Base-by-base conservation (phyloP, 208 protist genomes). In the Trypanosomatidae sp. region DNA sequence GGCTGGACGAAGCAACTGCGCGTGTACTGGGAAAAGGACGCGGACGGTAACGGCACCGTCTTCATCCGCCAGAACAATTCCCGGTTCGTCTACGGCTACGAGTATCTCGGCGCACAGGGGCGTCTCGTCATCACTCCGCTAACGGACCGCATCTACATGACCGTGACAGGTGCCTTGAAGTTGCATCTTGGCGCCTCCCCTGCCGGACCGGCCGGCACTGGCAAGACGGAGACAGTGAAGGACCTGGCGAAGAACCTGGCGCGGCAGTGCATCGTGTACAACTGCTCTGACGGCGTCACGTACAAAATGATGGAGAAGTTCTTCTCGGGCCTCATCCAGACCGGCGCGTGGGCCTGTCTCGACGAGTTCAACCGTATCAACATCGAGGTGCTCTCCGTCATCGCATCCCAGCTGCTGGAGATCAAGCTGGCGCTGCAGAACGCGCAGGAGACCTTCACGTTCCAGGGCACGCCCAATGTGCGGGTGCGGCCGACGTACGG, bases 311-410 rank as follows among this genome's bases (percentile, higher is more conserved):
- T 99, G 98, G 97, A 98, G 75, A 98, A 99, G 86, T 98, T 99
- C 80, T 99, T 99, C 80, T 95, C 92, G 4, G 98, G 98, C 58
- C 90, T 99, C 46, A 97, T 97, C 59, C 98, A 99, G 80, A 95
- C 92, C 39, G 98, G 98, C 33, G 97, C 98, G 58, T 99, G 98
- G 98, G 93, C 95, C n/a, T 99, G 98, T 81, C 96, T 99, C 66
- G 98, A 99, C 84, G 98, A 99, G 89, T 99, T 99, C 89, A 99
- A 99, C 76, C 92, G 98, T 70, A 99, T 99, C 81, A 98, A 99
- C 87, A 98, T 99, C 77, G 98, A 99, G 86, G 98, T 99, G 76
- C 87, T 99, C 15, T 99, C 97, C 62, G 98, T 99, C 41, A 98
- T 99, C 87, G 98, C 98, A 15, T 97, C 98, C 65, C 98, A 99